A percentile compares a stretch with the other conserved stretches of the same genome.
phyloP scores from a whole-genome alignment of 805 yeast species.

The Blastobotrys muscicola region DNA sequence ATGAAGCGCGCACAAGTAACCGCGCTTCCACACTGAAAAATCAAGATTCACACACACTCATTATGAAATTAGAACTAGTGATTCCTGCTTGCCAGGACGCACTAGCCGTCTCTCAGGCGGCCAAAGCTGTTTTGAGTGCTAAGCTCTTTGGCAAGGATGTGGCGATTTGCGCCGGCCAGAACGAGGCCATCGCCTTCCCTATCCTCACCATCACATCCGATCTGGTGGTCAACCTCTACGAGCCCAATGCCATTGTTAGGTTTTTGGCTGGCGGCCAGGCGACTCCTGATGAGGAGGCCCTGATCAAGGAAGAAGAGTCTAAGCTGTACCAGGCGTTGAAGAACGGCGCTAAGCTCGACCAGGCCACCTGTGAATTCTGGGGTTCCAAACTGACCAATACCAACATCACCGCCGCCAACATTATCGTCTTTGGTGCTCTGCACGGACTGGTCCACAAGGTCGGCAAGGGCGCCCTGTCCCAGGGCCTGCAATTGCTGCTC shows the following conservation, averaged over 20 bases:
- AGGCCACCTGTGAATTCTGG: constrained; percentile 14
- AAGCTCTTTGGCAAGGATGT: constrained; percentile 19
- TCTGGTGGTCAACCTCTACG: constrained; percentile 17
- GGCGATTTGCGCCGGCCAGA: not conserved
- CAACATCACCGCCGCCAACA: constrained; percentile 30
- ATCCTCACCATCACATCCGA: not conserved
- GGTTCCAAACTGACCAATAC: constrained; percentile 20
- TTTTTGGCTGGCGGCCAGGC: constrained; percentile 27
- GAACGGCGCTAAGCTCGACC: constrained; percentile 21
- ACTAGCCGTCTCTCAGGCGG: constrained; percentile 30
- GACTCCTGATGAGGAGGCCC: constrained; percentile 15
- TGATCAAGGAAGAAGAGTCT: constrained; percentile 33
- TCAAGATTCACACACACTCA: too few relatives aligned
- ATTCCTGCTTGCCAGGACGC: constrained; percentile 10
- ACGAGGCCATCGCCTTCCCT: too few relatives aligned
- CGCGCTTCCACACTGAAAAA: too few relatives aligned
- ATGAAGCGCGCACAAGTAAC: too few relatives aligned
- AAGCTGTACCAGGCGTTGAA: constrained; percentile 28
- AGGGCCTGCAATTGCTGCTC: constrained; percentile 21
- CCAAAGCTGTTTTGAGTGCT: constrained; percentile 38
- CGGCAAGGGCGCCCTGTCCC: constrained; percentile 25
- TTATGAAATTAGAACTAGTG: constrained; percentile 2
- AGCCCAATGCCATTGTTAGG: constrained; percentile 45
- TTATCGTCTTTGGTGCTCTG: constrained; percentile 37
- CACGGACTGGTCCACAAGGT: constrained; percentile 30